Base-by-base conservation (phyloP, 306 rosid species). In the Hippophae rhamnoides region DNA sequence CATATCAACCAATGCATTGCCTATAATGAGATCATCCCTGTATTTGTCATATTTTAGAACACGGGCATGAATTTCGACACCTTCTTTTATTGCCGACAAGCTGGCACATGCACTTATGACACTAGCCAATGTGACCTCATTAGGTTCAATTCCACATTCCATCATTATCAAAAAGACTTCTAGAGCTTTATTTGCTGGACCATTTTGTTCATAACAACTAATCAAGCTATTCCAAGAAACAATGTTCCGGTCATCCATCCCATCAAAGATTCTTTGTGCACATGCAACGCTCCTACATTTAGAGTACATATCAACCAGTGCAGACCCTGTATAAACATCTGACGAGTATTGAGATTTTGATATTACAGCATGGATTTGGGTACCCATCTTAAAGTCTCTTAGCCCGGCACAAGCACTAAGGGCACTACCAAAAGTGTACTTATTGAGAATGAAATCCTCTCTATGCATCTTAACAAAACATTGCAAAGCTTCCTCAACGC, bases 1-100 rank as follows among this genome's bases (percentile, higher is more conserved):
- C 77, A 66, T 72, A 66, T 72, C 72, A 31, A 72, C 69, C 57
- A 66, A 44, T 9, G 77, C 72, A 41, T 72, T 66, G 40, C 77
- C 51, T 44, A 72, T 13, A 9, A 72, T 56, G 38, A 72, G 56
- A 50, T 66, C 72, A 3, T 49, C 48, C 56, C 69, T 66, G 23
- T 58, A 66, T 38, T 51, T 55, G 18, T 56, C 72, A 54, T 51
- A 48, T 61, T 72, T 72, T 47, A 66, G 8, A 43, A 56, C 69
- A 40, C 61, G 57, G 8, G 46, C 72, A 38, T 72, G 72, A 43
- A 72, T 66, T 56, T 66, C 64, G 41, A 31, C 43, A 49, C 72
- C 77, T 72, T 61, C 68, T 45, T 49, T 72, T 13, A 66, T n/a
- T 0, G 77, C 64, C 0, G 41, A 43, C 54, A 67, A 60, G 54